Percentiles rank a stretch among this genome's conserved stretches.
phyloP scores from a whole-genome alignment of 2,329 filamentous ascomycete species.

The Clarireedia paspali region DNA sequence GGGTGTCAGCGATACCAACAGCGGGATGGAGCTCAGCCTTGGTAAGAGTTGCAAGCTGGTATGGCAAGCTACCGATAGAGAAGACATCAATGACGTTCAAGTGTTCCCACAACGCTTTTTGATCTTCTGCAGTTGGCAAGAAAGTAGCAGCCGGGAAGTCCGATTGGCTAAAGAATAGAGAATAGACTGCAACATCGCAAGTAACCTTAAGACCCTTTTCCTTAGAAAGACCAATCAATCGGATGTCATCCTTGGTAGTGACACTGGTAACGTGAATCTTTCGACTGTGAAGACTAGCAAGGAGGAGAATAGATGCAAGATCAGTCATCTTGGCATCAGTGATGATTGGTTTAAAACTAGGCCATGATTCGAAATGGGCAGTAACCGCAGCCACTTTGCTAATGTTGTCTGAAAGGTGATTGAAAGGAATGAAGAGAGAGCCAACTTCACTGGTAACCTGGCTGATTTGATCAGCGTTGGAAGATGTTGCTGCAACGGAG shows the following conservation, averaged over 20 bases:
- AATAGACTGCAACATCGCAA: constrained; percentile 75
- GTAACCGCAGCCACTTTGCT: constrained; percentile 76
- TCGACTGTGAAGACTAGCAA: constrained; percentile 70
- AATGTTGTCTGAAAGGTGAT: constrained; percentile 70
- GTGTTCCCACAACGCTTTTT: constrained; percentile 67
- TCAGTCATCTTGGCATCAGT: constrained; percentile 77
- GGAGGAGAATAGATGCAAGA: constrained; percentile 69
- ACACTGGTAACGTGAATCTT: constrained; percentile 76
- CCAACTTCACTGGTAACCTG: constrained; percentile 67
- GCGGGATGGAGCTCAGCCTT: constrained; percentile 48
- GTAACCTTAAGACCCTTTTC: constrained; percentile 75
- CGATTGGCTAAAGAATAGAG: constrained; percentile 64
- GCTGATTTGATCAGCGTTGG: constrained; percentile 68
- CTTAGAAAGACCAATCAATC: constrained; percentile 69
- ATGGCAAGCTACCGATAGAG: constrained; percentile 70
- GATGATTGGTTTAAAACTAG: constrained; percentile 68
- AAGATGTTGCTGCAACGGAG: constrained; percentile 65
- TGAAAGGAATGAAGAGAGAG: constrained; percentile 76
- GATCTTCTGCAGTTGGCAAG: constrained; percentile 60
- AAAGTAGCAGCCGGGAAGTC: constrained; percentile 61
- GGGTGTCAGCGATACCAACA: constrained; percentile 63
- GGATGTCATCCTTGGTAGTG: constrained; percentile 74
- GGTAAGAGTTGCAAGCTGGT: constrained; percentile 57
- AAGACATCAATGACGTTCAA: constrained; percentile 69
- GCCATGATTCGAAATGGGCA: constrained; percentile 72